Evolutionary conservation across 768 basidiomycete genomes (phyloP), one percentile per base, ranked within the genome.

Genomic region (Clathrus columnatus): DNA sequence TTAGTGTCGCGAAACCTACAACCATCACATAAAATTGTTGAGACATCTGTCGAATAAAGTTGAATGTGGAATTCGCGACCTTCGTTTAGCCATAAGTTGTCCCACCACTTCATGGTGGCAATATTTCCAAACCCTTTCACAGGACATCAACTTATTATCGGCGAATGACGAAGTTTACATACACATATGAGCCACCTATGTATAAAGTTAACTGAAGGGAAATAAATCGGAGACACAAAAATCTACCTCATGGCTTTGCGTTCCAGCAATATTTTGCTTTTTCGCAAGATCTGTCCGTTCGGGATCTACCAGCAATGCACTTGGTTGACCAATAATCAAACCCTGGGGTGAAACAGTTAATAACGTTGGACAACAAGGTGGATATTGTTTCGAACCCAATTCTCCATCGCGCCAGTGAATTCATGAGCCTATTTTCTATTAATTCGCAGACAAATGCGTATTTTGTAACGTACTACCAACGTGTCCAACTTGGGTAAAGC

Each of bases 401-500:
- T 92, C 69, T 96, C 93, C 93, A 93, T 93, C 4, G 86, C 85
- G 57, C 36, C 36, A 64, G 95, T 91, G 61, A 96, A 96, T 65
- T 96, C 93, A 51, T 79, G 80, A 3, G 83, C 92, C 78, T 82
- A 32, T 32, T 2, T 43, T 14, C 36, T 4, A 36, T 14, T 2
- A 11, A 36, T n/a, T n/a, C n/a, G 7, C n/a, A 8, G 2, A 36
- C 36, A 36, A 14, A n/a, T 14, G n/a, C n/a, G 4, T 2, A 36
- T 11, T 36, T 4, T 14, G 36, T n/a, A 8, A 36, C 82, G 56
- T 66, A 83, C 85, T 54, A 91, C 89, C 14, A 98, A 76, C 2
- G 93, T 94, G 65, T 97, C 95, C 44, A 98, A 78, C 73, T 98
- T 97, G 5, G 92, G 91, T 24, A 98, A 77, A 23, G 94, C 91